Evolutionary conservation across 2,329 filamentous ascomycete genomes (phyloP), one percentile per base, ranked within the genome.

Genomic region (Didymella lethalis): DNA sequence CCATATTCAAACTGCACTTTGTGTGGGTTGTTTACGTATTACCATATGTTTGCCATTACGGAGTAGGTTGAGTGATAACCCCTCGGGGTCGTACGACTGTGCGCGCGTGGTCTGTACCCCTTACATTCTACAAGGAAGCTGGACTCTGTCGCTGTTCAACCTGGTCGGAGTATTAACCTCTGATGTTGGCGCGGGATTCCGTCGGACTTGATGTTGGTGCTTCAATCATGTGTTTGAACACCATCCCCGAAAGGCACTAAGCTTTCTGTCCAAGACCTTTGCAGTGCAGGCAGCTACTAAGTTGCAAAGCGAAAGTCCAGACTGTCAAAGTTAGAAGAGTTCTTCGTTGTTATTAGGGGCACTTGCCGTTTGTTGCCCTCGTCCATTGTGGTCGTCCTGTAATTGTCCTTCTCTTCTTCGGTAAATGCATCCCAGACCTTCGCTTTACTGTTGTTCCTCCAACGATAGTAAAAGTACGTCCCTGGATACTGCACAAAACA

Each of bases 361-460:
- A 41, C 47, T 28, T 40, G 44, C 50, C 74, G 64, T 67, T 76
- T 76, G 48, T 74, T 77, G 0, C 75, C 74, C 52, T 77, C 67
- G 57, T 79, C 75, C 43, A 55, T 73, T 3, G 77, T 78, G 2
- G 64, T 72, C 10, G 67, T 59, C 1, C 78, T 58, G 63, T 79
- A 78, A 5, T 72, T 63, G 44, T 72, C 40, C 49, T 71, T 70
- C 57, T 79, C 63, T 50, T 76, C 72, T 4, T 65, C 57, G 4
- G 63, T 73, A 48, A 84, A 78, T 1, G 79, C 66, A 46, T 66
- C 63, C 77, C 77, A 79, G 26, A 64, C 69, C 54, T 56, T 66
- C 14, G 54, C 48, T 20, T 48, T 57, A 11, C 43, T 31, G 34
- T 65, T 64, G 47, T 79, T 79, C 43, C 68, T 64, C 52, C 50